Conservation (phyloP, 1,139 yeast genomes). For the Chernovozyma aurita region DNA sequence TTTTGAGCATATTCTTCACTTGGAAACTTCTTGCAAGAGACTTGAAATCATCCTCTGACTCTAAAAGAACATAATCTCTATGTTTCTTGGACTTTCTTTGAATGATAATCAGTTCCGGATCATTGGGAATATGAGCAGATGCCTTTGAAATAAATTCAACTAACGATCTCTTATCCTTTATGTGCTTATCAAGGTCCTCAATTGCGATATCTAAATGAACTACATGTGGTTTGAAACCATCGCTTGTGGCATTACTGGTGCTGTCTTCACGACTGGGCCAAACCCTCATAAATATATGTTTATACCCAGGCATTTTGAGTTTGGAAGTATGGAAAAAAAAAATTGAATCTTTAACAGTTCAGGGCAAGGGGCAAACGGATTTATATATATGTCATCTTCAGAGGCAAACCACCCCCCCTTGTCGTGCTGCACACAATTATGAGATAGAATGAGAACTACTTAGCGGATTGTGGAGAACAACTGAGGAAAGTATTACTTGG, state of each 20-base stretch:
- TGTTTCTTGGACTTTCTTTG: slow-evolving; percentile 42
- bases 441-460: too few species aligned
- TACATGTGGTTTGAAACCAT: background rate
- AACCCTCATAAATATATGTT: background rate
- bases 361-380: slow-evolving; percentile 5
- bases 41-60: slow-evolving; percentile 37
- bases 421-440: background rate
- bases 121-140: slow-evolving; percentile 1
- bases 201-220: slow-evolving; percentile 2
- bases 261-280: background rate
- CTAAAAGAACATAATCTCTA: slow-evolving; percentile 37
- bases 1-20: slow-evolving; percentile 37
- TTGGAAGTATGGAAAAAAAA: background rate
- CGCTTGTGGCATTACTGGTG: background rate
- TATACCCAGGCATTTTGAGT: background rate
- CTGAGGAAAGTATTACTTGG: too few species aligned
- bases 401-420: background rate
- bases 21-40: slow-evolving; percentile 42
- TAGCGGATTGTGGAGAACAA: too few species aligned
- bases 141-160: slow-evolving; percentile 10
- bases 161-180: slow-evolving; percentile 14
- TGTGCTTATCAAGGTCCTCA: slow-evolving; percentile 4
- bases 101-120: slow-evolving; percentile 7
- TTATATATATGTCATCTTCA: slow-evolving; percentile 1
- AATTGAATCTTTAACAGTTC: background rate